Percentiles rank a stretch among this genome's conserved stretches.
phyloP scores from a whole-genome alignment of 2,329 filamentous ascomycete genomes.

The Penicillium psychrosexuale region DNA sequence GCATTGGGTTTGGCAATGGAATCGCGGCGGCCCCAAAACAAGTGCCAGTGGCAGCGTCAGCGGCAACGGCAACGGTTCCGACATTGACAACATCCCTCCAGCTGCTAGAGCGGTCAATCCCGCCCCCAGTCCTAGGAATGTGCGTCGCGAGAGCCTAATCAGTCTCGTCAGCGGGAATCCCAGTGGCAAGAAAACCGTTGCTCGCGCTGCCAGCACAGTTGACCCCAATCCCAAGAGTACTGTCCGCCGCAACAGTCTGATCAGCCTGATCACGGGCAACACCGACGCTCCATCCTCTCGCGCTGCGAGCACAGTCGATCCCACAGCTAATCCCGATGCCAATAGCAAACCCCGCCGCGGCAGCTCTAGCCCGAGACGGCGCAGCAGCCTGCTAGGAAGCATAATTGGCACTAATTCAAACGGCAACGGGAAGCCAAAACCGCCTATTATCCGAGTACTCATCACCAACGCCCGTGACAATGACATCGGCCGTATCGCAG shows the following conservation, averaged over 20 bases:
- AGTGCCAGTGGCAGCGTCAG: not conserved
- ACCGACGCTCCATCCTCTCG: not conserved
- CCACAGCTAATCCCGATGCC: not conserved
- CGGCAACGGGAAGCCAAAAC: constrained; percentile 8
- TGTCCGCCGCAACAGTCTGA: constrained; percentile 4
- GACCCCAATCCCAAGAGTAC: constrained; percentile 1
- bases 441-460: constrained; percentile 31
- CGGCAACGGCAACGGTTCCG: not conserved
- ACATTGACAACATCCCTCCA: not conserved
- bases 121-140: not conserved
- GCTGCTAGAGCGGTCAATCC: not conserved
- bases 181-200: not conserved
- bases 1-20: constrained; percentile 10
- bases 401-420: not conserved
- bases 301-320: not conserved
- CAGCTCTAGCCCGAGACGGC: not conserved
- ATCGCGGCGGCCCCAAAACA: not conserved
- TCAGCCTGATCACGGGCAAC: not conserved
- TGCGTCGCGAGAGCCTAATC: constrained; percentile 2
- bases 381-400: not conserved
- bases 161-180: constrained; percentile 5
- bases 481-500: constrained; percentile 37
- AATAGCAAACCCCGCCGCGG: not conserved
- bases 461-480: constrained; percentile 38
- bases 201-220: not conserved